Evolutionary conservation across 768 basidiomycete genomes (phyloP).

Genomic region (Mycena galericulata): DNA sequence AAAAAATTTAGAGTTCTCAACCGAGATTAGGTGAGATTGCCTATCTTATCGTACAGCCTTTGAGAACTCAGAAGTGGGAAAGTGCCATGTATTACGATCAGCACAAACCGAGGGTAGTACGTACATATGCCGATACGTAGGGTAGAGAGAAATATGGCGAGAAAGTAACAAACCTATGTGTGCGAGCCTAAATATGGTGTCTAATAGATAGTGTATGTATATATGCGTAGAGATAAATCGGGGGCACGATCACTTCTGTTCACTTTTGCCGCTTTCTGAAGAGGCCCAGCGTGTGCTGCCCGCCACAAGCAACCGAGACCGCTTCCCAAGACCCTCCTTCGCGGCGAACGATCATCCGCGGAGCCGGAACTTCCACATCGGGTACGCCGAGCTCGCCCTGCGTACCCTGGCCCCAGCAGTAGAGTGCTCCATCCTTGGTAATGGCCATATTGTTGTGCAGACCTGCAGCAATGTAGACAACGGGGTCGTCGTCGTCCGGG

Average conservation of each 20-base stretch:
- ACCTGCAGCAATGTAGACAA: slow-evolving; percentile 75
- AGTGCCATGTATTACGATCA: too few relatives aligned
- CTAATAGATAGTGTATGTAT: slow-evolving; percentile 27
- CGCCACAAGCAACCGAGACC: slow-evolving; percentile 76
- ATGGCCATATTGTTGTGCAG: slow-evolving; percentile 80
- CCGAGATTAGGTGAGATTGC: slow-evolving; percentile 8
- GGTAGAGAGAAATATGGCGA: slow-evolving; percentile 30
- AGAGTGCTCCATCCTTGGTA: slow-evolving; percentile 74
- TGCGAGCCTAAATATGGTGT: neutral
- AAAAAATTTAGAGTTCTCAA: neutral
- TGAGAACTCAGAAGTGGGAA: too few relatives aligned
- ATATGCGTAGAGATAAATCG: slow-evolving; percentile 29
- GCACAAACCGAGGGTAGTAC: too few relatives aligned
- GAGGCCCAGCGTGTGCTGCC: slow-evolving; percentile 81
- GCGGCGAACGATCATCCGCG: slow-evolving; percentile 75
- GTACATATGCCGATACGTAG: too few relatives aligned
- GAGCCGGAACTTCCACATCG: slow-evolving; percentile 71
- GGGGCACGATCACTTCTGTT: slow-evolving; percentile 25
- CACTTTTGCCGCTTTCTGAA: slow-evolving; percentile 68
- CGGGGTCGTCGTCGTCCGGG: slow-evolving; percentile 71
- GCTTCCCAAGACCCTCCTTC: slow-evolving; percentile 81
- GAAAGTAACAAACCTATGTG: slow-evolving; percentile 29
- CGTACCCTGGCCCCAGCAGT: slow-evolving; percentile 83
- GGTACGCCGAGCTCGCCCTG: slow-evolving; percentile 81
- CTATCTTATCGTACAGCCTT: neutral